Conservation (phyloP, 1,284 basidiomycete genomes). For the Tremellales sp. region DNA sequence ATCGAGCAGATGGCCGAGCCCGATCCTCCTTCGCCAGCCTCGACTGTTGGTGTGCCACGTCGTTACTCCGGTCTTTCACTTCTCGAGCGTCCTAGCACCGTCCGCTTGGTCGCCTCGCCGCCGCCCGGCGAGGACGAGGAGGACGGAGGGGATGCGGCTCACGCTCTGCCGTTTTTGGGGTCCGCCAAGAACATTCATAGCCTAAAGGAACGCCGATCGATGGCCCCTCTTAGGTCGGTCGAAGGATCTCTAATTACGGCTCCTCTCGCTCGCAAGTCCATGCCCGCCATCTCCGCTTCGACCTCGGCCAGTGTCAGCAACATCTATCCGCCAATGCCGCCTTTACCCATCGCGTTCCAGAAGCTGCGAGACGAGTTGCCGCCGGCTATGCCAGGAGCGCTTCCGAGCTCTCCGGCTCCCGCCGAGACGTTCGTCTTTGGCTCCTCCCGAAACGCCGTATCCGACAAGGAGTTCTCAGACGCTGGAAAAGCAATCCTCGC, state of each 20-base stretch:
- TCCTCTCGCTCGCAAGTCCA: constrained; percentile 26
- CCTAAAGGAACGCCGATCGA: constrained; percentile 33
- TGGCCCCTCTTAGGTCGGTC: constrained; percentile 23
- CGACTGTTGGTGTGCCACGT: constrained; percentile 38
- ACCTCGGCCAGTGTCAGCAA: constrained; percentile 16
- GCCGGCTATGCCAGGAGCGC: constrained; percentile 16
- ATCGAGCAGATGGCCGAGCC: constrained; percentile 17
- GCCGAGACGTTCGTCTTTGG: constrained; percentile 24
- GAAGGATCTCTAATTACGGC: constrained; percentile 1
- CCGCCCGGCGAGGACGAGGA: constrained; percentile 11
- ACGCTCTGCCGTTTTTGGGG: constrained; percentile 34
- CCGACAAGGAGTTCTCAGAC: constrained; percentile 31
- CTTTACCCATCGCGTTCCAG: constrained; percentile 11
- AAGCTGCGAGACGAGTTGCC: constrained; percentile 9
- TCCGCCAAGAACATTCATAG: constrained; percentile 17
- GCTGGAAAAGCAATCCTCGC: constrained; percentile 31
- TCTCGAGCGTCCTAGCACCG: constrained; percentile 34
- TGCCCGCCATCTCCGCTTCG: constrained; percentile 24
- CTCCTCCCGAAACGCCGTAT: constrained; percentile 13
- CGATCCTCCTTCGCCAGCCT: constrained; percentile 36
- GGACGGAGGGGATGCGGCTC: constrained; percentile 10
- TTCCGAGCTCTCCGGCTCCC: constrained; percentile 6
- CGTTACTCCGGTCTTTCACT: constrained; percentile 32
- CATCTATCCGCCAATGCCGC: constrained; percentile 32
- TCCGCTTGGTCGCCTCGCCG: constrained; percentile 34